Evolutionary conservation across 257 asterid species (phyloP), one percentile per base, ranked within the genome.

Genomic region (Rauvolfia tetraphylla): DNA sequence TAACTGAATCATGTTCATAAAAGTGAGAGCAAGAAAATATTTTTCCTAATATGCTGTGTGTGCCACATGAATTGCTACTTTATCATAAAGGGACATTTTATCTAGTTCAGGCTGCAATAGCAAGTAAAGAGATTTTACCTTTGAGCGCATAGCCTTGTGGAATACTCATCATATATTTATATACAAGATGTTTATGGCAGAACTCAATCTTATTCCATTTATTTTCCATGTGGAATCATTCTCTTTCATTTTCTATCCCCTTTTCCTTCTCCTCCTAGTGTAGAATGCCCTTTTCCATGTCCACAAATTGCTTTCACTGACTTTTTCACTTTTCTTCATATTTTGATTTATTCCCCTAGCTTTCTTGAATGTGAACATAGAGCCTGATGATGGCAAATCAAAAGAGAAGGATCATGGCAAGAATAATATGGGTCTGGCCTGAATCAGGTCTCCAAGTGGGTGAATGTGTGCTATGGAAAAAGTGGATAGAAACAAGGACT

Each of bases 71-170:
- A 5, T 34, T 36, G 46, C 54, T 49, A 38, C 29, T 66, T 66
- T 18, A 20, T 25, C 20, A 1, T 6, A 66, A 38, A 38, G 29
- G 38, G n/a, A 51, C 46, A 15, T 49, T 49, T 49, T 15, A 3
- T 49, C 54, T 49, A 13, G 54, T 49, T 27, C 9, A 34, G 44
- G 57, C 3, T 53, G 13, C 23, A 10, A 23, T 31, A 17, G 15
- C 54, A 34, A 34, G 14, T 3, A 72, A 51, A 53, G 65, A 72
- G 66, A 72, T 72, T 69, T 72, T 22, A 53, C 48, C 22, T 71
- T 22, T n/a, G 13, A 9, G 31, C 29, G 20, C 51, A 7, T 15
- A 44, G 29, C 33, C 39, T 48, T 48, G 61, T 71, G 7, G 27
- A 48, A 29, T 0, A 15, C 42, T 42, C 4, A 42, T n/a, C n/a